Percentiles rank a stretch among this genome's conserved stretches.
phyloP scores from a whole-genome alignment of 352 stramenopile species.

The Halophytophthora polymorphica region DNA sequence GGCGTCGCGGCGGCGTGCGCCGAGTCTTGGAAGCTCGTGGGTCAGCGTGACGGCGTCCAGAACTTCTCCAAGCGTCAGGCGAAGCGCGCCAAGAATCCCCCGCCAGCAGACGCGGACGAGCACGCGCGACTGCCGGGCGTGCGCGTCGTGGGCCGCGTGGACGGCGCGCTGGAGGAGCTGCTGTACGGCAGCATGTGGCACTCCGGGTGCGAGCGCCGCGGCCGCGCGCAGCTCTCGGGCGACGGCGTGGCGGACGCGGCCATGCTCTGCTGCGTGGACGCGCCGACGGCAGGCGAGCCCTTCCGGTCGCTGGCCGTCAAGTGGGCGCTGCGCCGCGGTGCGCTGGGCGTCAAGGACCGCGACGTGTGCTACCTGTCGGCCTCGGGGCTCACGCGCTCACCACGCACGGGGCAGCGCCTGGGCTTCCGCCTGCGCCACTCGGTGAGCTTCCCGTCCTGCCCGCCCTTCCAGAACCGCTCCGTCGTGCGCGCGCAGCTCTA shows the following conservation, averaged over 20 bases:
- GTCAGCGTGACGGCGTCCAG: constrained; percentile 44
- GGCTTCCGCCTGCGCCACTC: constrained; percentile 58
- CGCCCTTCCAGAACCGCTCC: constrained; percentile 41
- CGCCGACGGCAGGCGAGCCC: constrained; percentile 23
- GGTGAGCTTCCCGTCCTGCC: constrained; percentile 52
- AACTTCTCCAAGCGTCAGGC: constrained; percentile 37
- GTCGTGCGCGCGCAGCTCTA: constrained; percentile 65
- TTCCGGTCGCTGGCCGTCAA: constrained; percentile 48
- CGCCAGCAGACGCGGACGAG: constrained; percentile 5
- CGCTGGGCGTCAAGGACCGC: constrained; percentile 41
- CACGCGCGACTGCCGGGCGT: constrained; percentile 26
- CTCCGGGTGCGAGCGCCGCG: constrained; percentile 25
- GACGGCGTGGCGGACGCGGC: constrained; percentile 43
- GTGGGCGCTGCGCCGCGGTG: constrained; percentile 35
- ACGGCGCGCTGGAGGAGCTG: constrained; percentile 39
- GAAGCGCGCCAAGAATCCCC: constrained; percentile 8
- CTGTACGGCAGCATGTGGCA: constrained; percentile 46
- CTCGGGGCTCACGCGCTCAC: constrained; percentile 28
- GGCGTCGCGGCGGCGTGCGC: constrained; percentile 8
- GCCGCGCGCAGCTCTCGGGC: constrained; percentile 30
- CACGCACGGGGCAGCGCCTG: constrained; percentile 27
- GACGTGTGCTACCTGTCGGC: constrained; percentile 50
- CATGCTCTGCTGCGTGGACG: constrained; percentile 38
- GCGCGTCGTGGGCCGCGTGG: constrained; percentile 35
- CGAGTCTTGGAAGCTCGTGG: constrained; percentile 41